These are phyloP conservation scores for Phytophthora lateralis DNA, from an alignment of 352 stramenopile species.

Conservation along the genomic window DNA sequence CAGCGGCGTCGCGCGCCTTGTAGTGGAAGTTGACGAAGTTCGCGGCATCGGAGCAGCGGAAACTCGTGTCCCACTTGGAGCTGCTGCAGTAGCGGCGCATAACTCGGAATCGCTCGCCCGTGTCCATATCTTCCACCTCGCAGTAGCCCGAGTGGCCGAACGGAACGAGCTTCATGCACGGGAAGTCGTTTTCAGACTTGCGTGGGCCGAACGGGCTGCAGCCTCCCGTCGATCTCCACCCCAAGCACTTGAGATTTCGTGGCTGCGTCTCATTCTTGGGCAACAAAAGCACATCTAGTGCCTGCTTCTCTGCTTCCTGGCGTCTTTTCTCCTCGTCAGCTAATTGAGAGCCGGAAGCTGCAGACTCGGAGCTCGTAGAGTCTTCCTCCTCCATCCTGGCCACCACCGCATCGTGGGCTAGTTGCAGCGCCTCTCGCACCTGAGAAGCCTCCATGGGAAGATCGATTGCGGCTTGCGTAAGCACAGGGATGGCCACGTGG, in stretches of 20 bases:
- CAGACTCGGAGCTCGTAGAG: constrained; percentile 3
- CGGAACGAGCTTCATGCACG: constrained; percentile 23
- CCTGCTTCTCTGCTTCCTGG: constrained; percentile 38
- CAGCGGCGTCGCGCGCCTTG: constrained; percentile 25
- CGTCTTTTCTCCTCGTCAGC: constrained; percentile 12
- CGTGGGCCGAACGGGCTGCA: constrained; percentile 37
- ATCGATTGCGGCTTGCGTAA: constrained; percentile 25
- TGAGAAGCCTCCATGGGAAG: constrained; percentile 25
- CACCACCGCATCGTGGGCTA: constrained; percentile 20
- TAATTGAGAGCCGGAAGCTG: constrained; percentile 10
- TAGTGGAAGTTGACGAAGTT: constrained; percentile 53
- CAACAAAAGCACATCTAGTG: constrained; percentile 37
- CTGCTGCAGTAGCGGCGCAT: constrained; percentile 49
- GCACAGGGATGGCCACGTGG: constrained; percentile 10
- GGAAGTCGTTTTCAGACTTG: constrained; percentile 25
- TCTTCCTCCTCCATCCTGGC: constrained; percentile 21
- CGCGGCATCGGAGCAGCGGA: constrained; percentile 50
- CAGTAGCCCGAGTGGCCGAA: constrained; percentile 52
- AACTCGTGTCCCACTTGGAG: constrained; percentile 36
- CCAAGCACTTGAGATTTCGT: constrained; percentile 32
- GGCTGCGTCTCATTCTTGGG: constrained; percentile 28
- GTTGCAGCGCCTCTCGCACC: constrained; percentile 19
- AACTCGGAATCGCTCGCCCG: constrained; percentile 40
- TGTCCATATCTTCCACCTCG: constrained; percentile 37
- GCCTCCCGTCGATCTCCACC: constrained; percentile 31